Base-by-base conservation (phyloP, 2,329 filamentous ascomycete species). In the Decorospora gaudefroyi region DNA sequence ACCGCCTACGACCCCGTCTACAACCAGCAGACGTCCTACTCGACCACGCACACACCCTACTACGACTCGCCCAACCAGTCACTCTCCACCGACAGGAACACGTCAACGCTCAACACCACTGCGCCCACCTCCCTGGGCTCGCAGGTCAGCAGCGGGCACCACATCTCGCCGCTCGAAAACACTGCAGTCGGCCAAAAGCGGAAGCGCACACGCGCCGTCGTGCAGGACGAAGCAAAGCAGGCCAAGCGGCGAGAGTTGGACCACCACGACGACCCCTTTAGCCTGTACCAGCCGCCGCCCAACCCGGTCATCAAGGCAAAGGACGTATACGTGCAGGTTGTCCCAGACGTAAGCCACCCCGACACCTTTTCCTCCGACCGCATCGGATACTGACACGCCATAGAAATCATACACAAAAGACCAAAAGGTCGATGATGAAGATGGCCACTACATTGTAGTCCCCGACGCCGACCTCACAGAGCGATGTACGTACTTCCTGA, bases 381-480 rank as follows among this genome's bases (percentile, higher is more conserved):
- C 19, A 40, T 32, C 13, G 11, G 7, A 26, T 49, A 39, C 61
- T 65, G 23, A 64, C 48, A 11, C 31, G 15, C 11, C 16, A 23
- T 51, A 81, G 77, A 76, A 73, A 49, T 68, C 72, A 3, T 74
- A 72, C 53, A 61, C 68, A 34, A 76, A 77, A 45, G 71, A 83
- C 55, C 78, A 85, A 58, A 93, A 95, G 67, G 86, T 93, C 30
- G 93, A 99, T 62, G 93, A 99, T 56, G 90, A 96, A 31, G 93
- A 99, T 61, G 93, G 93, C 4, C 93, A 99, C 71, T 99, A 96
- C 67, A 90, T 97, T 58, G 91, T 99, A 15, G 84, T 88, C 1
- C 87, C 91, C 19, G 89, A 96, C 57, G 87, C 87, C 8, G 83
- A 88, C 47, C 76, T 99, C 38, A 96, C 93, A 10, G 85, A 93